phyloP scores from a whole-genome alignment of 805 yeast species.

The Novakomyces olei region DNA sequence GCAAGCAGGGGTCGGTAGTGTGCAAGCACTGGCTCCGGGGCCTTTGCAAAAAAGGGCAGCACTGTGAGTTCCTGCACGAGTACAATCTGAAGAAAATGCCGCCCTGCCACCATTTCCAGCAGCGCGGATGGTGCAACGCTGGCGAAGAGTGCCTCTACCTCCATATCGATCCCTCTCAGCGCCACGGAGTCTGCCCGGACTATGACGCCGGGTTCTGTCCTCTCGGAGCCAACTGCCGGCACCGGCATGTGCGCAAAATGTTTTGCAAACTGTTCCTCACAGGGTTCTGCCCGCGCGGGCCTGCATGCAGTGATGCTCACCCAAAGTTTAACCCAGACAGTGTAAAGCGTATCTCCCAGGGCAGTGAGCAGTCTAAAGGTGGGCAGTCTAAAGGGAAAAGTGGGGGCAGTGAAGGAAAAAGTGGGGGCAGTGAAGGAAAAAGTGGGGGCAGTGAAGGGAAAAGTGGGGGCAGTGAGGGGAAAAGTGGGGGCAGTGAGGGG shows the following conservation, averaged over 20 bases:
- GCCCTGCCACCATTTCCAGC: slow-evolving; percentile 71
- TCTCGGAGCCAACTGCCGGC: slow-evolving; percentile 67
- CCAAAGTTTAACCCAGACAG: no score
- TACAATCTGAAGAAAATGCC: slow-evolving; percentile 89
- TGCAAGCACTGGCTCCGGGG: slow-evolving; percentile 91
- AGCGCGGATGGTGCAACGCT: slow-evolving; percentile 21
- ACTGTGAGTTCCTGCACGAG: slow-evolving; percentile 90
- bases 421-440: no score
- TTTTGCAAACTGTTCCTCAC: slow-evolving; percentile 59
- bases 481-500: no score
- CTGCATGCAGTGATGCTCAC: slow-evolving; percentile 55
- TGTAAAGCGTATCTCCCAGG: no score
- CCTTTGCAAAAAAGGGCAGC: slow-evolving; percentile 84
- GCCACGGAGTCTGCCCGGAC: slow-evolving; percentile 69
- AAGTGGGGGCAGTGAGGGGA: no score
- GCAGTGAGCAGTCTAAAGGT: no score
- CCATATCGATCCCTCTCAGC: slow-evolving; percentile 74
- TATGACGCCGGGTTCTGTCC: slow-evolving; percentile 81
- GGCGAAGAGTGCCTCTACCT: slow-evolving; percentile 66
- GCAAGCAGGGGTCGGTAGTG: slow-evolving; percentile 38
- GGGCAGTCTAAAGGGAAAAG: no score
- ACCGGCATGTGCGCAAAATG: slow-evolving; percentile 55
- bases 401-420: no score
- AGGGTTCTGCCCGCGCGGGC: slow-evolving; percentile 87
- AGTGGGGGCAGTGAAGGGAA: no score